Conservation (phyloP, 352 stramenopile genomes). For the Phytophthora sojae region DNA sequence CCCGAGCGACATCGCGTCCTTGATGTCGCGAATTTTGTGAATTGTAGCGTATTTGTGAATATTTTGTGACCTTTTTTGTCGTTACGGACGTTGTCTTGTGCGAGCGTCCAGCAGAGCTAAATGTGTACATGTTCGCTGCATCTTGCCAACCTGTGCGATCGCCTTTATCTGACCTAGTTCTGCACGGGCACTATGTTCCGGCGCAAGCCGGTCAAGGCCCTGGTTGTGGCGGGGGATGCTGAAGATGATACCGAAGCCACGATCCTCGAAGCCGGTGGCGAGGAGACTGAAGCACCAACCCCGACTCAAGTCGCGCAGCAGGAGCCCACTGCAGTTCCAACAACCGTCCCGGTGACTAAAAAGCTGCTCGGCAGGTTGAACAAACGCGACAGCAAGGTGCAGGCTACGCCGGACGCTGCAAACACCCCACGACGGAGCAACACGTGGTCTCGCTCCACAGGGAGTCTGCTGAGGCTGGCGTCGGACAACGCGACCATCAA, state of each 20-base stretch:
- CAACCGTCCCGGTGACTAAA: not conserved
- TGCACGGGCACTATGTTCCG: constrained; percentile 22
- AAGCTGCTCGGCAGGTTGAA: constrained; percentile 5
- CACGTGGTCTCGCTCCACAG: constrained; percentile 28
- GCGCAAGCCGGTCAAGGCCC: constrained; percentile 15
- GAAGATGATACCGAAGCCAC: constrained; percentile 16
- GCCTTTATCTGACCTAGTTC: constrained; percentile 3
- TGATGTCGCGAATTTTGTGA: too few relatives aligned
- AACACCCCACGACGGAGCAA: constrained; percentile 12
- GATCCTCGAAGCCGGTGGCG: constrained; percentile 15
- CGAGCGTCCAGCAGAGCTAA: not conserved
- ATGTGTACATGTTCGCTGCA: not conserved
- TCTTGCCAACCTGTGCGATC: not conserved
- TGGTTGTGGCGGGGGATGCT: constrained; percentile 12
- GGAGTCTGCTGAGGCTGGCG: constrained; percentile 17
- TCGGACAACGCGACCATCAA: constrained; percentile 48
- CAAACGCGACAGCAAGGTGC: constrained; percentile 16
- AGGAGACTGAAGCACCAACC: not conserved
- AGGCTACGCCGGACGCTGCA: constrained; percentile 4
- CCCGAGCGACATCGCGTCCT: constrained; percentile 81
- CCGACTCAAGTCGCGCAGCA: not conserved
- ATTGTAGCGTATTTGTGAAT: not conserved
- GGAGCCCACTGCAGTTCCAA: not conserved
- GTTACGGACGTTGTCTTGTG: not conserved
- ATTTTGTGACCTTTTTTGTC: constrained; percentile 1